Evolutionary conservation across 345 rosid genomes (phyloP).

Genomic region (Syzygium jambos): DNA sequence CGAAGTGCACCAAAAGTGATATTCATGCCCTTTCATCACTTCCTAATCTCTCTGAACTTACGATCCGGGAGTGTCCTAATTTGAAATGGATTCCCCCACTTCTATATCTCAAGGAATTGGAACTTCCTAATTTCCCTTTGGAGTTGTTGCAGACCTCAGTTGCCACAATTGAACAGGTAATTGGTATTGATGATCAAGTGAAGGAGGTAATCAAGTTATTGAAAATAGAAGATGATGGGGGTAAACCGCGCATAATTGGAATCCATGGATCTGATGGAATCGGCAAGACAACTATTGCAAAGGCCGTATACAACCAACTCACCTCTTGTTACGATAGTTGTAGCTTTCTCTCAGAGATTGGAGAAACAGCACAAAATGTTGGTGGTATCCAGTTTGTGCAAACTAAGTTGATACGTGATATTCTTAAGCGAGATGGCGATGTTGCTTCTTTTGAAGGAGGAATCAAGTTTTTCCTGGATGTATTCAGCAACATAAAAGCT

Average conservation of each 20-base stretch:
- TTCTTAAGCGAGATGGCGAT: neutral
- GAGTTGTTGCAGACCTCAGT: neutral
- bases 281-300: neutral
- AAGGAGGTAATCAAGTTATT: neutral
- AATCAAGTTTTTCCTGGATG: neutral
- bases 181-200: neutral
- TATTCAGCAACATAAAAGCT: too few relatives aligned
- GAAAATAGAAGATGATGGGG: neutral
- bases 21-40: neutral
- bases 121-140: neutral
- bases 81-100: neutral
- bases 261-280: neutral
- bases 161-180: neutral
- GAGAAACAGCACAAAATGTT: neutral
- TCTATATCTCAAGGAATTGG: neutral
- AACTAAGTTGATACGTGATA: neutral
- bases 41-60: neutral
- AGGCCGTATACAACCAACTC: neutral
- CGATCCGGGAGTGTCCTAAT: neutral
- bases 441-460: fast-evolving
- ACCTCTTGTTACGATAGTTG: neutral
- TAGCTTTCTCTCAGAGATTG: neutral
- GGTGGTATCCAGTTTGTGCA: neutral
- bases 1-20: neutral
- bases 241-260: fast-evolving